Percentiles rank a stretch among this genome's conserved stretches.
phyloP scores from a whole-genome alignment of 768 basidiomycete genomes.

The Hericium alpestre region DNA sequence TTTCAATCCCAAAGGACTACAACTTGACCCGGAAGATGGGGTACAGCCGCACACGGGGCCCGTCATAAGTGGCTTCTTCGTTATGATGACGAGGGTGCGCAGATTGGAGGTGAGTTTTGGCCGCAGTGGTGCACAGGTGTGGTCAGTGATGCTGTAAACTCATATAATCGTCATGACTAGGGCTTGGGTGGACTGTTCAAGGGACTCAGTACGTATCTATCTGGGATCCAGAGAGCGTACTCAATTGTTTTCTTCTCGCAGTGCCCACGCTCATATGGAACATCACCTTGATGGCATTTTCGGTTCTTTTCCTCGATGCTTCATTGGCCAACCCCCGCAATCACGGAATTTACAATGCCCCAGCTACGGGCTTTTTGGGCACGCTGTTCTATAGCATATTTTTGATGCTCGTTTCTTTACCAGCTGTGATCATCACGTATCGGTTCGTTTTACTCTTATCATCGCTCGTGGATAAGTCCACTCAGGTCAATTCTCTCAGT shows the following conservation, averaged over 20 bases:
- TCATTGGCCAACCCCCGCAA: constrained; percentile 34
- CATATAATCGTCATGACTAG: constrained; percentile 21
- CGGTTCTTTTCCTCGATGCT: constrained; percentile 49
- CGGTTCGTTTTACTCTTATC: constrained; percentile 34
- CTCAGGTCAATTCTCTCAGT: constrained; percentile 55
- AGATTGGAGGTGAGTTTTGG: constrained; percentile 49
- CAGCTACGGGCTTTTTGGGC: constrained; percentile 49
- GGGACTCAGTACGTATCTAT: constrained; percentile 41
- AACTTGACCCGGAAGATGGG: constrained; percentile 65
- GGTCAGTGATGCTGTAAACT: neutral
- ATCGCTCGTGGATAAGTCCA: neutral
- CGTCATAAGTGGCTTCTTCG: constrained; percentile 64
- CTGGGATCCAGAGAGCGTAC: neutral
- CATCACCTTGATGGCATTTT: constrained; percentile 42
- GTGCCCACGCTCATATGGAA: constrained; percentile 43
- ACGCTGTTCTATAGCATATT: constrained; percentile 54
- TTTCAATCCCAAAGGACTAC: constrained; percentile 78
- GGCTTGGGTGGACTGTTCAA: constrained; percentile 73
- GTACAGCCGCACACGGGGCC: constrained; percentile 67
- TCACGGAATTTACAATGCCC: constrained; percentile 56
- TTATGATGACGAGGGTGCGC: constrained; percentile 63
- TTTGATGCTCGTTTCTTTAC: constrained; percentile 56
- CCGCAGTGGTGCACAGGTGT: no score
- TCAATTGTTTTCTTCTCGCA: constrained; percentile 21
- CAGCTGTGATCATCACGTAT: constrained; percentile 66